Conservation (phyloP, 805 yeast species). For the Pichia cephalocereana region DNA sequence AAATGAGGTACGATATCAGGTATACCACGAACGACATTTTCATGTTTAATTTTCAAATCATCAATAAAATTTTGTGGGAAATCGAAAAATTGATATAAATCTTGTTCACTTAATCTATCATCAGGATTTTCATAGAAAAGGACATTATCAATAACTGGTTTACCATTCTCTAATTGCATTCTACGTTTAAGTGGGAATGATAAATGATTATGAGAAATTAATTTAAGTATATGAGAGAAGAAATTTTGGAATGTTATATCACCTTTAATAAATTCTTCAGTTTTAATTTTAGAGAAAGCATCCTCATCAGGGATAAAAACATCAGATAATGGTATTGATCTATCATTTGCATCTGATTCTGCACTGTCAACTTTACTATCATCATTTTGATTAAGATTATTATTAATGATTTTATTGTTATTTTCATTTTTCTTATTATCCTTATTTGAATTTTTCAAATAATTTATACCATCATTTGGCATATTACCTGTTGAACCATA, state of each 20-base stretch:
- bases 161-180: conserved; percentile 22
- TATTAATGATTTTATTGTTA: background rate
- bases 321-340: conserved; percentile 21
- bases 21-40: conserved; percentile 21
- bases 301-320: conserved; percentile 21
- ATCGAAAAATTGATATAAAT: conserved; percentile 19
- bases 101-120: conserved; percentile 21
- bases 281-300: conserved; percentile 18
- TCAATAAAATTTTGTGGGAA: conserved; percentile 25
- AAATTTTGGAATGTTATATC: conserved; percentile 26
- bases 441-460: background rate
- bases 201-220: conserved; percentile 22
- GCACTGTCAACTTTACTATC: background rate
- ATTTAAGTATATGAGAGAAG: conserved; percentile 23
- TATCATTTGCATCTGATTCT: conserved; percentile 15
- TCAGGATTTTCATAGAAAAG: conserved; percentile 20
- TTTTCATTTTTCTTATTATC: background rate
- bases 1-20: conserved; percentile 22
- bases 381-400: background rate
- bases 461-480: background rate
- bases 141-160: conserved; percentile 26
- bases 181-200: conserved; percentile 26
- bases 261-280: conserved; percentile 24
- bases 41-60: conserved; percentile 27
- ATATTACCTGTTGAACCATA: conserved; percentile 24